Base-by-base conservation (phyloP, 257 asterid species). In the Ballota nigra region DNA sequence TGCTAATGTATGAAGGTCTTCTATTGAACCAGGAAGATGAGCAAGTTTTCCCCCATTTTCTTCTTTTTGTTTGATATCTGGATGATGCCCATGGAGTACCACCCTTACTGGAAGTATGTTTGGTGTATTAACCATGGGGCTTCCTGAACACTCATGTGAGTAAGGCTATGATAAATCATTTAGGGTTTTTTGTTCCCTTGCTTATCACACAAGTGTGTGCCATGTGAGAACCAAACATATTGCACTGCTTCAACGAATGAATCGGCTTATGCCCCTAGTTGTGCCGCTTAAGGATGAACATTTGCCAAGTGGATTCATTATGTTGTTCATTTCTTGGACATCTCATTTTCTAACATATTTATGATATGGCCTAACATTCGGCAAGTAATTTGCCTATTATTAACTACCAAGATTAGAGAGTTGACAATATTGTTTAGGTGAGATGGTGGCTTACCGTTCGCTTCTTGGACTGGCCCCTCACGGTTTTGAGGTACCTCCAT, bases 1-100 rank as follows among this genome's bases (percentile, higher is more conserved):
- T 82, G 97, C 94, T 80, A 89, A 79, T 70, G 57, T 70, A 76
- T 89, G 83, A 70, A 94, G 89, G 55, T 56, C 88, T 69, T 89
- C 87, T 61, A 86, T 71, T 76, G 99, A 85, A 68, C 81, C 82
- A 9, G 99, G 97, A 70, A 91, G 93, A 85, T 88, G 89, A 73
- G 92, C 85, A 58, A 91, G 90, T 79, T 82, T 87, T 57, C 96
- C 97, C 55, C 85, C 87, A 69, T 79, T 71, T 78, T 82, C 86
- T 76, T 83, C 89, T 43, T 61, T 76, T 63, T 68, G 63, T 71
- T 85, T 87, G 70, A 82, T 78, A 77, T 82, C 88, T 78, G 95
- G 96, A 78, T 87, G 96, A 82, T 91, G 88, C 45, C 92, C 97
- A 79, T 94, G 97, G 74, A 94, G 87, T 77, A 85, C 79, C 61